Percentiles rank a stretch among this genome's conserved stretches.
phyloP scores from a whole-genome alignment of 2,329 filamentous ascomycete species.

The Sporothrix protearum region DNA sequence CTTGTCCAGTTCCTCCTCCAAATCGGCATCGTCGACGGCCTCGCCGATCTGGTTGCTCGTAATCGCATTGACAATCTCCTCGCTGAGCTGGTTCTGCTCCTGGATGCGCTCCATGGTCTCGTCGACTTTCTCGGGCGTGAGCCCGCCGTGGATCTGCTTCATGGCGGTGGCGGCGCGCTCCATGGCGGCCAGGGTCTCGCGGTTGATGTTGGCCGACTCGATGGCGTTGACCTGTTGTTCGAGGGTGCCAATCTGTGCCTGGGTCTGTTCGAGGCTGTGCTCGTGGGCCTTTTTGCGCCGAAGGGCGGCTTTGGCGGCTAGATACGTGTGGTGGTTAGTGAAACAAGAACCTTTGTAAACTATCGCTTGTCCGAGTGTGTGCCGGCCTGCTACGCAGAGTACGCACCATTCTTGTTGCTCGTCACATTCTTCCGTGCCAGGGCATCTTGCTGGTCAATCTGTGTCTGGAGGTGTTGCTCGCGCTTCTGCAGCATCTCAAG shows the following conservation, averaged over 20 bases:
- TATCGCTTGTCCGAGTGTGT: too few species aligned
- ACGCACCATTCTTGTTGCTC: slow-evolving; percentile 84
- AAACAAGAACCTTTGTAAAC: too few species aligned
- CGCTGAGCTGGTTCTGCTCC: slow-evolving; percentile 87
- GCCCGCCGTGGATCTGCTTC: slow-evolving; percentile 84
- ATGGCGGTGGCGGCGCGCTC: slow-evolving; percentile 85
- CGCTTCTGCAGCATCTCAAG: slow-evolving; percentile 97
- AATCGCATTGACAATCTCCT: slow-evolving; percentile 87
- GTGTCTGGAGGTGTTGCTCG: slow-evolving; percentile 82
- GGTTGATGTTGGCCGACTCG: slow-evolving; percentile 97
- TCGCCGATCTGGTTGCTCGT: slow-evolving; percentile 65
- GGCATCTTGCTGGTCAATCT: slow-evolving; percentile 89
- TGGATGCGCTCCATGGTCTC: slow-evolving; percentile 89
- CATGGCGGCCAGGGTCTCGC: slow-evolving; percentile 92
- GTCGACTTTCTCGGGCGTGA: slow-evolving; percentile 93
- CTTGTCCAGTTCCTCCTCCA: slow-evolving; percentile 79
- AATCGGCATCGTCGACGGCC: slow-evolving; percentile 75
- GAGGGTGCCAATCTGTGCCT: slow-evolving; percentile 82
- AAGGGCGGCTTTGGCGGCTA: slow-evolving; percentile 85
- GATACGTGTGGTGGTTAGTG: slow-evolving; percentile 22
- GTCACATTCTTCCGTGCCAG: slow-evolving; percentile 84
- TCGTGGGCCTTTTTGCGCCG: slow-evolving; percentile 94
- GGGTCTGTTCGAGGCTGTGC: slow-evolving; percentile 85
- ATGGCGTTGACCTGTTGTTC: slow-evolving; percentile 96
- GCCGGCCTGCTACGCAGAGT: neutral